Evolutionary conservation across 2,329 filamentous ascomycete genomes (phyloP).

Genomic region (Coniochaeta pulveracea): DNA sequence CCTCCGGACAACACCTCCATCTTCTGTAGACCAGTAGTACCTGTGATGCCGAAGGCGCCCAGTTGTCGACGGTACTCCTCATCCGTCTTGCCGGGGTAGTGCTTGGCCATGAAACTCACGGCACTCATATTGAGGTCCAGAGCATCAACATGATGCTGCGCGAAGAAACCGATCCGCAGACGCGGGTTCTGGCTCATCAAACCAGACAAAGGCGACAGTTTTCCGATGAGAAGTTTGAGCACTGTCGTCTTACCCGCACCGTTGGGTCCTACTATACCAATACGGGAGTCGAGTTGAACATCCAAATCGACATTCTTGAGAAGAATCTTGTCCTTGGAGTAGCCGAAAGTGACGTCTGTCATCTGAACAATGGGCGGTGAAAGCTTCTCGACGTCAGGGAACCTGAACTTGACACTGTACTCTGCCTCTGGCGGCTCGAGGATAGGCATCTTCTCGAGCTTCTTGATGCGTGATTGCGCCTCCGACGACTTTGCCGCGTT

Average conservation of each 20-base stretch:
- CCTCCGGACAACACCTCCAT: constrained; percentile 91
- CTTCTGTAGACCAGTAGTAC: constrained; percentile 92
- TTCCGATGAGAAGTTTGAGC: constrained; percentile 91
- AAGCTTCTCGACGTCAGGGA: constrained; percentile 94
- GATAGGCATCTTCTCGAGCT: constrained; percentile 92
- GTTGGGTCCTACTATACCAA: constrained; percentile 98
- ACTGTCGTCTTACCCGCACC: constrained; percentile 97
- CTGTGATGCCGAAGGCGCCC: constrained; percentile 81
- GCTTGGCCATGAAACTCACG: constrained; percentile 92
- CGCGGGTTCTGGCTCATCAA: constrained; percentile 82
- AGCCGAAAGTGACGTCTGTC: constrained; percentile 85
- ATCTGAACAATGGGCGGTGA: constrained; percentile 98
- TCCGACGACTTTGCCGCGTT: constrained; percentile 98
- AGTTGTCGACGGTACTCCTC: constrained; percentile 95
- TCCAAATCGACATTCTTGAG: constrained; percentile 85
- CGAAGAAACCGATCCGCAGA: constrained; percentile 89
- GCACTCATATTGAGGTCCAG: constrained; percentile 81
- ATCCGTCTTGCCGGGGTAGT: constrained; percentile 80
- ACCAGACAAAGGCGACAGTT: constrained; percentile 64
- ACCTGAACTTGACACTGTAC: constrained; percentile 93
- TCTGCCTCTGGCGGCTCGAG: constrained; percentile 84
- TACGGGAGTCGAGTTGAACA: constrained; percentile 94
- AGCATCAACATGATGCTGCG: constrained; percentile 95
- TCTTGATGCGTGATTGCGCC: constrained; percentile 97
- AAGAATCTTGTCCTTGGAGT: constrained; percentile 66